Evolutionary conservation across 2,329 filamentous ascomycete genomes (phyloP).

Genomic region (Colletotrichum cereale): DNA sequence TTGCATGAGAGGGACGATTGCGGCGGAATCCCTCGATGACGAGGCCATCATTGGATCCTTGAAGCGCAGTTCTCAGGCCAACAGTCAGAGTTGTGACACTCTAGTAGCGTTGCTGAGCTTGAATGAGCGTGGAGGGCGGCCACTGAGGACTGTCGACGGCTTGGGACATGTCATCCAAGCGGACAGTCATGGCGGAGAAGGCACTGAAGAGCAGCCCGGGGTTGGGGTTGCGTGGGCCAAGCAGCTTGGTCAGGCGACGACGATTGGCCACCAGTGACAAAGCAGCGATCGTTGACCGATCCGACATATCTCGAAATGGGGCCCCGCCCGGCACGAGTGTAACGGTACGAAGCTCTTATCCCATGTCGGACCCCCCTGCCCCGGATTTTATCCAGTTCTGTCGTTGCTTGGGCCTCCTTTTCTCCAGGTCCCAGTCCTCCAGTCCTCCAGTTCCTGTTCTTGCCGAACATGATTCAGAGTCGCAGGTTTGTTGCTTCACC

Average conservation of each 20-base stretch:
- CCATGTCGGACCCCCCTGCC: slow-evolving; percentile 12
- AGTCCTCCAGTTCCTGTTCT: slow-evolving; percentile 28
- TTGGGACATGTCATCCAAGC: slow-evolving; percentile 16
- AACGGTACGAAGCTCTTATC: slow-evolving; percentile 11
- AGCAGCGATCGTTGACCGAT: slow-evolving; percentile 32
- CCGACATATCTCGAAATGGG: slow-evolving; percentile 28
- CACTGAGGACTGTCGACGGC: neutral
- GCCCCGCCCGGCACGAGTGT: slow-evolving; percentile 30
- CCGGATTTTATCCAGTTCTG: slow-evolving; percentile 25
- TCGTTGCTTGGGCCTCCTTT: slow-evolving; percentile 12
- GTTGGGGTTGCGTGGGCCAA: slow-evolving; percentile 39
- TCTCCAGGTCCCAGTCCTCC: neutral
- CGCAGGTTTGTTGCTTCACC: neutral
- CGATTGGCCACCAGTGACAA: slow-evolving; percentile 32
- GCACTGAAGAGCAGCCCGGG: slow-evolving; percentile 13
- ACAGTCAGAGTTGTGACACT: slow-evolving; percentile 12
- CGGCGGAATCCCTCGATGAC: neutral
- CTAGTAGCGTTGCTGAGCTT: slow-evolving; percentile 10
- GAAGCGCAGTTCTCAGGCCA: slow-evolving; percentile 5
- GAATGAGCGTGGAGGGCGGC: neutral
- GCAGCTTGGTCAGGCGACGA: slow-evolving; percentile 36
- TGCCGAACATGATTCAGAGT: slow-evolving; percentile 24
- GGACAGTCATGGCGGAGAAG: neutral
- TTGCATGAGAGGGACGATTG: slow-evolving; percentile 10
- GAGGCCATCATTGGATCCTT: slow-evolving; percentile 3